A percentile compares a stretch with the other conserved stretches of the same genome.
Conservation (phyloP, 371 early-diverging fungal genomes). For the Rhizomucor miehei region DNA sequence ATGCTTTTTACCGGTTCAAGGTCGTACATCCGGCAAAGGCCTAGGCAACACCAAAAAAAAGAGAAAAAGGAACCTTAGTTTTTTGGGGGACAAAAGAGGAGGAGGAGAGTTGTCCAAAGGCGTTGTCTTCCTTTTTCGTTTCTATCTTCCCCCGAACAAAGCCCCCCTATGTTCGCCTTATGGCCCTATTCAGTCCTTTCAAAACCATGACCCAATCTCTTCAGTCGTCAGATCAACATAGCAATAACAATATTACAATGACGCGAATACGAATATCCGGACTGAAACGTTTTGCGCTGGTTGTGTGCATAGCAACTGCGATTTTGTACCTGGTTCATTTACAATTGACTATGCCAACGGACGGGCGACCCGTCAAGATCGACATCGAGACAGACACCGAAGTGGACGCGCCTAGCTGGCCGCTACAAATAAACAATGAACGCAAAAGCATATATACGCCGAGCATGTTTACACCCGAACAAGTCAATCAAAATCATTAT, state of each 20-base stretch:
- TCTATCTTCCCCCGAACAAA: no score
- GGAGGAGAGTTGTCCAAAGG: no score
- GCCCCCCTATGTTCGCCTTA: no score
- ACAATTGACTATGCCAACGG: no score
- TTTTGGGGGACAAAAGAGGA: no score
- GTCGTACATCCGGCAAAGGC: no score
- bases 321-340: no score
- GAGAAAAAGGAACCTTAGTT: slow-evolving; percentile 2
- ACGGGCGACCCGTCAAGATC: not conserved
- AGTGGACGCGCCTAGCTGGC: not conserved
- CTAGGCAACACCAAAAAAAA: not conserved
- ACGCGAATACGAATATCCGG: not conserved
- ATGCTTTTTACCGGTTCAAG: no score
- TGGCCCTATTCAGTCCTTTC: no score
- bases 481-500: slow-evolving; percentile 30
- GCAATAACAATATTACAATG: not conserved
- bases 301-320: no score
- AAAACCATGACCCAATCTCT: no score
- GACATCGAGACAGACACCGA: not conserved
- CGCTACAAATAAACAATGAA: not conserved
- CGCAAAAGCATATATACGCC: slow-evolving; percentile 33
- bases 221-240: not conserved
- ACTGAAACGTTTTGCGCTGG: not conserved
- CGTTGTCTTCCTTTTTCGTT: no score
- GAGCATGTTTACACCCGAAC: slow-evolving; percentile 33